Evolutionary conservation across 2,329 filamentous ascomycete genomes (phyloP).

Genomic region (Diplocarpon rosae): DNA sequence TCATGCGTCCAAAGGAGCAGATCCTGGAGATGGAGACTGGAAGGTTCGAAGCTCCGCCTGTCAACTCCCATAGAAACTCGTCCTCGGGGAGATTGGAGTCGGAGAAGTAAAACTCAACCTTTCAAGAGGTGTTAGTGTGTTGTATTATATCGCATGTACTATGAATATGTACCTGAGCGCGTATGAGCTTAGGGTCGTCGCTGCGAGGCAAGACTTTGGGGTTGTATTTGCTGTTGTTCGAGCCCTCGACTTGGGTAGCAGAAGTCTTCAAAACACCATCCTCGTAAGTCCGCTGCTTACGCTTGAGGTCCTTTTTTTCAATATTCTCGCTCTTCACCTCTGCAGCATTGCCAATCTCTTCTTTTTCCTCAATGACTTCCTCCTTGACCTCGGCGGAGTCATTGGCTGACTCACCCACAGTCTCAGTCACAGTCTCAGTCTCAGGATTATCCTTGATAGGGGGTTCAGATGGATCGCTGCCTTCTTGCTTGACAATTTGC

Average conservation of each 20-base stretch:
- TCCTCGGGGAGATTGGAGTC: slow-evolving; percentile 84
- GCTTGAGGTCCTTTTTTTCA: slow-evolving; percentile 6
- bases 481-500: slow-evolving; percentile 12
- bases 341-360: too few relatives aligned
- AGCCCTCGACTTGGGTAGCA: slow-evolving; percentile 19
- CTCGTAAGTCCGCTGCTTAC: slow-evolving; percentile 7
- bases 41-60: slow-evolving; percentile 70
- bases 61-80: slow-evolving; percentile 71
- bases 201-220: slow-evolving; percentile 44
- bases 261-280: slow-evolving; percentile 21
- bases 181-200: slow-evolving; percentile 53
- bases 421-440: slow-evolving; percentile 5
- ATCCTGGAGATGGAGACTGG: slow-evolving; percentile 69
- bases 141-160: neutral
- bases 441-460: slow-evolving; percentile 7
- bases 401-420: slow-evolving; percentile 12
- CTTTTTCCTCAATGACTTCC: slow-evolving; percentile 4
- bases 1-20: slow-evolving; percentile 90
- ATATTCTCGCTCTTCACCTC: slow-evolving; percentile 5
- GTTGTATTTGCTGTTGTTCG: slow-evolving; percentile 43
- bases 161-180: slow-evolving; percentile 45
- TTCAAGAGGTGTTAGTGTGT: neutral
- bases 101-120: slow-evolving; percentile 96
- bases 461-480: slow-evolving; percentile 8
- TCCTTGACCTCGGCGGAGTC: slow-evolving; percentile 9